Base-by-base conservation (phyloP, 805 yeast species). In the Yamadazyma philogaea region DNA sequence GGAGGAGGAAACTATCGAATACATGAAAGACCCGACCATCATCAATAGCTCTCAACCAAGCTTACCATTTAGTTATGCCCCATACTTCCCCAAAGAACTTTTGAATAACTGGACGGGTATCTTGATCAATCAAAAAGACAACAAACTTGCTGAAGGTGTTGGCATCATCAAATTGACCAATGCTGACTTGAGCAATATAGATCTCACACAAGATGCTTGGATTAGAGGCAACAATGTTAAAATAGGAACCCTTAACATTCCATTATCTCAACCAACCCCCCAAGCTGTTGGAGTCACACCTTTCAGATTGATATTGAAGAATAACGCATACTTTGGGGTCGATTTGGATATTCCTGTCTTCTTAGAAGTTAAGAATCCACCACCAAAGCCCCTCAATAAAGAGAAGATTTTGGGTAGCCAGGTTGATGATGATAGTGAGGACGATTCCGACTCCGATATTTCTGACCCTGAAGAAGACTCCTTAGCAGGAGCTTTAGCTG, bases 221-320 rank as follows among this genome's bases (percentile, higher is more conserved):
- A 56, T 66, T 22, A 59, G 66, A 36, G 70, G 77, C 4, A 66
- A 70, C 6, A 52, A 52, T 22, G 74, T 75, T 45, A 65, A 63
- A 3, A 69, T 89, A 43, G 83, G 88, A 35, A 82, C 91, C 1
- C 82, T 87, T 56, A 88, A 86, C 58, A 71, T 90, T 44, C 87
- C 83, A 52, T 60, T 90, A 37, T 63, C 82, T 6, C 73, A 80
- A 37, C 89, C 95, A 34, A 80, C 95, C 12, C 97, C 98, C n/a
- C 75, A 74, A 15, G 74, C 74, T 43, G 66, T 68, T 14, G 96
- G 95, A 33, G 69, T 66, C 32, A 78, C 66, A 56, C 81, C 78
- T 50, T 87, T 87, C 71, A 77, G 89, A 64, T 68, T 90, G 14
- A 65, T 81, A 18, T 61, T 91, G 56, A 79, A 81, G 56, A 82